Base-by-base conservation (phyloP, 768 basidiomycete genomes). In the Naganishia randhawae region DNA sequence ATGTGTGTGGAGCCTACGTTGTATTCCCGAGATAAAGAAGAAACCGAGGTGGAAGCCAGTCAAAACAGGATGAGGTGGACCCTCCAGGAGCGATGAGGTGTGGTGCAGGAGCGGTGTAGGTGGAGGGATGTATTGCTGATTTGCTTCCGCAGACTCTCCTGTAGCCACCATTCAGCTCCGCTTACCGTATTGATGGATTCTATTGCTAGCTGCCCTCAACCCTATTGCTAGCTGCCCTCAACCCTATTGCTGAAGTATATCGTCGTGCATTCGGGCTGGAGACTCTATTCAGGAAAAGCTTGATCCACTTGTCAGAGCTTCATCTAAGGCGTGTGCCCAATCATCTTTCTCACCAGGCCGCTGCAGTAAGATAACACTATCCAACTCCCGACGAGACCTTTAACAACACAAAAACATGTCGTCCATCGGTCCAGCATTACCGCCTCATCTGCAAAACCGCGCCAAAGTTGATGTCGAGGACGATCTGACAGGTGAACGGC, bases 391-490 rank as follows among this genome's bases (percentile, higher is more conserved):
- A n/a, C n/a, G n/a, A n/a, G n/a, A n/a, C n/a, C n/a, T n/a, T n/a
- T n/a, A n/a, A n/a, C n/a, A 14, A 53, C 27, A 4, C 25, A 27
- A 32, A 35, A 62, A 7, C 42, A 69, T 69, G 63, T 65, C 68
- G 70, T 73, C 77, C 10, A 80, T 81, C 32, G 80, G 81, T 37
- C 80, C 81, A 27, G 39, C 80, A 0, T 71, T 82, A 31, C 80
- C 81, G 25, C 76, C 77, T 17, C 77, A 78, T 67, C 71, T 81
- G 4, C 76, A 79, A 54, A 62, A 63, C 33, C 35, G 35, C 25
- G 13, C 2, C 57, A 37, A 33, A 32, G n/a, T 35, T 33, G 16
- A 37, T 33, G n/a, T 8, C n/a, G 33, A 10, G 33, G 14, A 31
- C 13, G 51, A 9, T 53, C 51, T 29, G 51, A 9, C 62, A 41